Base-by-base conservation (phyloP, 2,329 filamentous ascomycete species). In the Scedosporium boydii region DNA sequence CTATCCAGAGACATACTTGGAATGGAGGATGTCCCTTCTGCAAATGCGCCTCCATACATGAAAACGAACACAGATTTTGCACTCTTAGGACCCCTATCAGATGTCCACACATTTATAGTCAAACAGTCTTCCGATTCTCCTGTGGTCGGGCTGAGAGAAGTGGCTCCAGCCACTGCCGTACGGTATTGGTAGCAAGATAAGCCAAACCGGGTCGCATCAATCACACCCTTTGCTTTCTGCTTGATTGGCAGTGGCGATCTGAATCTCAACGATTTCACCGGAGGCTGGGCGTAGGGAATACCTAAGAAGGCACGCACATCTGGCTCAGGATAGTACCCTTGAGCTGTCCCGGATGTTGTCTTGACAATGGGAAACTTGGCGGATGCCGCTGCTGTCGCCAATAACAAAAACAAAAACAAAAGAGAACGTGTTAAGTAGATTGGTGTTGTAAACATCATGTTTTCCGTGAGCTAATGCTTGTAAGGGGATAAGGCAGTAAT, bases 11-110 rank as follows among this genome's bases (percentile, higher is more conserved):
- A 57, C 53, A n/a, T 34, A 57, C 53, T 57, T 18, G 53, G 53
- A 57, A 57, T 21, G 14, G 53, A 4, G 5, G 18, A 29, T 29
- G 53, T 26, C 53, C 53, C 53, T 57, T 57, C 53, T 18, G 53
- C 34, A n/a, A 57, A 57, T 1, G 81, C 82, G 38, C 83, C 83
- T 12, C 82, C 77, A 65, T 86, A 83, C 27, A 88, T 83, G 85
- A 85, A 89, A 10, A 70, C 69, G 6, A 68, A 61, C 53, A 80
- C 78, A 1, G 78, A 77, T 2, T 79, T 68, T 0, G 68, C 70
- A 7, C 71, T 68, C 12, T 69, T 65, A 1, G 67, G 62, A n/a
- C 67, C 69, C 1, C 71, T 72, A 0, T 74, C 65, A 0, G 78
- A 76, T 1, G 77, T 73, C 23, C 80, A 70, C n/a, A 80, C 74